A percentile compares a stretch with the other conserved stretches of the same genome.
Evolutionary conservation across 768 basidiomycete genomes (phyloP).

Genomic region (Basidioascus undulatus): DNA sequence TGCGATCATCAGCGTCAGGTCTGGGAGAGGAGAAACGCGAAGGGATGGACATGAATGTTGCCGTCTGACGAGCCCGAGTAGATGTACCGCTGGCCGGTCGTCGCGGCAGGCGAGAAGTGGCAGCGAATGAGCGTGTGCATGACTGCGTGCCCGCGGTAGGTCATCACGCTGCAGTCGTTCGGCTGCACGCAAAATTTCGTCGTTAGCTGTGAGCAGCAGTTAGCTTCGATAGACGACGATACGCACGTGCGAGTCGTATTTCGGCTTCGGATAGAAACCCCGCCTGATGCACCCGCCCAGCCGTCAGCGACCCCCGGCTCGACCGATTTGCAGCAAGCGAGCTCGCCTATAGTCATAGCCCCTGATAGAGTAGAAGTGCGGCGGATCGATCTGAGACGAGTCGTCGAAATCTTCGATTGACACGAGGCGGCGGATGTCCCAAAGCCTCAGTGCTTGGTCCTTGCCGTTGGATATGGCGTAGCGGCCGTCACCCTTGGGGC

Average conservation of each 20-base stretch:
- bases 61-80: conserved; percentile 84
- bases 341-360: conserved; percentile 65
- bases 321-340: neutral
- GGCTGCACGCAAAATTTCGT: no score
- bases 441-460: conserved; percentile 65
- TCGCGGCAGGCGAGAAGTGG: conserved; percentile 80
- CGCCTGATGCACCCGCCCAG: no score
- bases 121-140: conserved; percentile 81
- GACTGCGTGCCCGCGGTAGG: conserved; percentile 75
- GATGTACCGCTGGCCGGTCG: conserved; percentile 71
- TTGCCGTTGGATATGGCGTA: conserved; percentile 91
- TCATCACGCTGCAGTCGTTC: conserved; percentile 80
- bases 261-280: conserved; percentile 39
- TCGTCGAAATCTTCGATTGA: conserved; percentile 41
- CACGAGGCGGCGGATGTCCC: no score
- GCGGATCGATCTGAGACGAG: conserved; percentile 23
- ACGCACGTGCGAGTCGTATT: conserved; percentile 26
- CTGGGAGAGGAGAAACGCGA: neutral
- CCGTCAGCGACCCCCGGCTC: no score
- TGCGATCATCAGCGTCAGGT: neutral
- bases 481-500: conserved; percentile 86
- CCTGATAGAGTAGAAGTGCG: conserved; percentile 36
- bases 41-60: conserved; percentile 33
- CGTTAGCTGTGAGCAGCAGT: no score
- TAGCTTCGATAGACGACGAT: no score